These are phyloP conservation scores for Mycogone perniciosa DNA, from an alignment of 2,329 filamentous ascomycete species.

Conservation along the genomic window DNA sequence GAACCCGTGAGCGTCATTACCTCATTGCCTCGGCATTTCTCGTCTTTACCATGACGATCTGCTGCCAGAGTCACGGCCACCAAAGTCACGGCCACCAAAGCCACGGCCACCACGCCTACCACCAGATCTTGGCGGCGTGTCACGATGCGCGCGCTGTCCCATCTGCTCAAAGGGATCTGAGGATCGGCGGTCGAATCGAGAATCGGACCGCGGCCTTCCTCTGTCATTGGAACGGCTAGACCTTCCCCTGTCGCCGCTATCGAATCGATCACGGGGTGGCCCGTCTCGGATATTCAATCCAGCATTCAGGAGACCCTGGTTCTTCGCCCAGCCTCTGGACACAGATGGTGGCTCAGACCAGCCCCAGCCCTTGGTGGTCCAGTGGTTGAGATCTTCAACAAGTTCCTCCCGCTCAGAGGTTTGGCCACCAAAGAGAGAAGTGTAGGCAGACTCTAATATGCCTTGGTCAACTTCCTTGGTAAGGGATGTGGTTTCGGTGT, in stretches of 20 bases:
- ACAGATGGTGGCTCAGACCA: constrained; percentile 41
- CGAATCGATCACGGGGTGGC: neutral
- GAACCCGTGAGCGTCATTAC: neutral
- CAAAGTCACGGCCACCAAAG: too few species aligned
- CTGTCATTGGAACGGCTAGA: neutral
- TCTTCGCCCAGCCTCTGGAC: constrained; percentile 21
- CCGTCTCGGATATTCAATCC: constrained; percentile 30
- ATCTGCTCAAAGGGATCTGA: constrained; percentile 24
- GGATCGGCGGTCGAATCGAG: constrained; percentile 14
- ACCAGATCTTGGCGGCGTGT: constrained; percentile 13
- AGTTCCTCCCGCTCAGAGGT: constrained; percentile 32
- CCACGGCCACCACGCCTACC: constrained; percentile 14
- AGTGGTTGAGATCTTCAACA: constrained; percentile 48
- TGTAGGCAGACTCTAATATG: constrained; percentile 41
- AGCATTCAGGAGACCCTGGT: constrained; percentile 26
- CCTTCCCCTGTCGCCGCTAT: constrained; percentile 9
- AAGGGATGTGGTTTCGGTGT: constrained; percentile 38
- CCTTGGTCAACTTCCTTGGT: constrained; percentile 34
- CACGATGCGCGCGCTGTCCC: constrained; percentile 21
- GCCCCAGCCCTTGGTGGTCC: constrained; percentile 46
- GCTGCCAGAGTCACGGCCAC: constrained; percentile 12
- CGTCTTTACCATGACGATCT: constrained; percentile 8
- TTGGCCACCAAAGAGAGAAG: constrained; percentile 49
- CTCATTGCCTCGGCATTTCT: neutral
- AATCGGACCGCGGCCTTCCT: constrained; percentile 7